Evolutionary conservation across 2,329 filamentous ascomycete genomes (phyloP), one percentile per base, ranked within the genome.

Genomic region (Bretziella fagacearum): DNA sequence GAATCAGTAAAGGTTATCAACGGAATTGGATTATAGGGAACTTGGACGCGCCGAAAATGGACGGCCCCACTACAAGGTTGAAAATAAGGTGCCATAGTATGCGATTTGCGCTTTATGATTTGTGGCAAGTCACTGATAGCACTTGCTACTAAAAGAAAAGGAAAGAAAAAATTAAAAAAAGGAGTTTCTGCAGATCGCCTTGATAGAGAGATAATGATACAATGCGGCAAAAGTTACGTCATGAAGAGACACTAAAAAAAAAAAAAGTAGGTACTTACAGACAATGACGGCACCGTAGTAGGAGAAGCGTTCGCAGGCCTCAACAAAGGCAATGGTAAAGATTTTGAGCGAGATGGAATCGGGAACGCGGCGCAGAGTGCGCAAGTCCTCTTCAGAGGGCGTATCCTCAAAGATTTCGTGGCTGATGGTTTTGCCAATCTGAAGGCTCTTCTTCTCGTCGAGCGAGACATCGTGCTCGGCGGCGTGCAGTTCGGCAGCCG

Each of bases 271-370:
- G 22, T 64, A 78, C 56, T 76, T 59, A 77, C 74, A 77, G 32
- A 81, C 68, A 33, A 73, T 69, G 8, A 71, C 73, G 4, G 72
- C 74, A 27, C 80, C 80, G 54, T 83, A 83, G 65, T 81, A 84
- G 2, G 74, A 78, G 60, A 82, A 82, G 27, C 80, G 74, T 60
- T 84, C 80, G 59, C 77, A 81, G 23, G 83, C 58, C 58, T 83
- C 79, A 36, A 82, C 68, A 49, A 82, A 74, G 2, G 74, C 76
- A 51, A 83, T 71, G 25, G 72, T 76, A 56, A 73, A 80, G 7
- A 75, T 64, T 29, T 65, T 69, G 62, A 68, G 68, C 1, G 74
- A 75, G 20, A 83, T 71, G 54, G 66, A 66, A 53, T 70, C 72
- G 7, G 72, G 61, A 1, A 77, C 65, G 52, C 72, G 71, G 23